Base-by-base conservation (phyloP, 2,329 filamentous ascomycete genomes). In the Epichloe hybrida region DNA sequence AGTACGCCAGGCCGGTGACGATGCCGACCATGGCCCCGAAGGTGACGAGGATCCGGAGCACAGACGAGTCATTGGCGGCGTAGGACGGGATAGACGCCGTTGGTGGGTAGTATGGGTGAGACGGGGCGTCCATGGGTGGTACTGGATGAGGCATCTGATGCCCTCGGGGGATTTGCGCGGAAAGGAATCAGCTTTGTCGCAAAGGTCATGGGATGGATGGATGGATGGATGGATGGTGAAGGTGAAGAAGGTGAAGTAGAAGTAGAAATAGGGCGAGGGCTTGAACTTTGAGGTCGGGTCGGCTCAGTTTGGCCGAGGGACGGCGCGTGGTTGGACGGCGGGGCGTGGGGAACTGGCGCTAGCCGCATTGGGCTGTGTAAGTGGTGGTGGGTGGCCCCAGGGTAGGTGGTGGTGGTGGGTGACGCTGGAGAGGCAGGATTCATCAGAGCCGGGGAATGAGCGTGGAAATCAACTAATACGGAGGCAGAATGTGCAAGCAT, bases 31-130 rank as follows among this genome's bases (percentile, higher is more conserved):
- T 62, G 40, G 58, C 61, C 9, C 58, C 70, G 46, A 67, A 66
- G 2, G 55, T 50, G 6, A 62, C 53, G 48, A 75, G 55, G 3
- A 79, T 59, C 15, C 64, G 62, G 5, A 55, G 41, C 5, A 76
- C 48, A 1, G 70, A 61, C 5, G 62, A 62, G 20, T 62, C 62
- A 55, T 80, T 80, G 42, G 73, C 62, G 17, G 57, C 59, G 56
- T 75, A 80, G 42, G 59, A 57, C 2, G 71, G 66, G 31, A 80
- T 69, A 13, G 54, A 52, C 15, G 69, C 67, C 42, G 64, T 63
- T 3, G 60, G 59, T 0, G 77, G 77, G 55, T 71, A 72, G 55
- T 80, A 80, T 0, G 77, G 76, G 55, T 80, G 75, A 4, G 45
- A 49, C 9, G 40, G 46, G 27, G 49, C 34, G 21, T 50, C 49